Percentiles rank a stretch among this genome's conserved stretches.
Evolutionary conservation across 257 asterid genomes (phyloP).

Genomic region (Gentiana dahurica): DNA sequence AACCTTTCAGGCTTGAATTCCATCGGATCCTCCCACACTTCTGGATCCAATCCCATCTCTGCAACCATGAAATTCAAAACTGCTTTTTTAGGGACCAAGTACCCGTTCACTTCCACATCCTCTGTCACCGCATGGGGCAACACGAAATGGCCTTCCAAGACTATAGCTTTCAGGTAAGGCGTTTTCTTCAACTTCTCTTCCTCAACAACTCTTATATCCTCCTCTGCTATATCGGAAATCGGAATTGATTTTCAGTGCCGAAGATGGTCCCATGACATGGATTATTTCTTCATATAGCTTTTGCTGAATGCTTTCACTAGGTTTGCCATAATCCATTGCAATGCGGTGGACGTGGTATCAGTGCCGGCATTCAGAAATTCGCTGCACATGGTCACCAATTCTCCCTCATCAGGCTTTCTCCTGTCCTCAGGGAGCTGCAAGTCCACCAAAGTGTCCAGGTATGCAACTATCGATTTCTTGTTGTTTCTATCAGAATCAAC

Average conservation of each 20-base stretch:
- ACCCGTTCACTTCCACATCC: constrained; percentile 37
- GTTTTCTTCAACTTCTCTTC: constrained; percentile 48
- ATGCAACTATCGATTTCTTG: constrained; percentile 18
- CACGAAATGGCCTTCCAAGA: constrained; percentile 56
- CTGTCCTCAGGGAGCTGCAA: constrained; percentile 41
- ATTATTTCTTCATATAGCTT: constrained; percentile 38
- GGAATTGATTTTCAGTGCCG: neutral
- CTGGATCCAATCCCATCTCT: constrained; percentile 55
- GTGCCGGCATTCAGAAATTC: constrained; percentile 56
- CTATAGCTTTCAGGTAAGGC: constrained; percentile 53
- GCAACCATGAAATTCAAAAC: constrained; percentile 60
- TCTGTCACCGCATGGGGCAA: constrained; percentile 41
- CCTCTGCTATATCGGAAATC: neutral
- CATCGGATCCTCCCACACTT: constrained; percentile 64
- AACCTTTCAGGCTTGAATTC: constrained; percentile 69
- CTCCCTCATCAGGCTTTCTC: constrained; percentile 35
- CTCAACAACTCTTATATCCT: constrained; percentile 11
- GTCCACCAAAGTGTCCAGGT: constrained; percentile 43
- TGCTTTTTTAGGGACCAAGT: constrained; percentile 31
- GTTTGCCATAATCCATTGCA: constrained; percentile 70
- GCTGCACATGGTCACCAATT: constrained; percentile 39
- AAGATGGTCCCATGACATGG: constrained; percentile 18
- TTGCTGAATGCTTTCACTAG: constrained; percentile 41
- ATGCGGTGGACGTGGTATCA: constrained; percentile 53
- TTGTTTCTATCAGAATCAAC: neutral